phyloP scores from a whole-genome alignment of 2,329 filamentous ascomycete genomes.

The Cladosporium velox region DNA sequence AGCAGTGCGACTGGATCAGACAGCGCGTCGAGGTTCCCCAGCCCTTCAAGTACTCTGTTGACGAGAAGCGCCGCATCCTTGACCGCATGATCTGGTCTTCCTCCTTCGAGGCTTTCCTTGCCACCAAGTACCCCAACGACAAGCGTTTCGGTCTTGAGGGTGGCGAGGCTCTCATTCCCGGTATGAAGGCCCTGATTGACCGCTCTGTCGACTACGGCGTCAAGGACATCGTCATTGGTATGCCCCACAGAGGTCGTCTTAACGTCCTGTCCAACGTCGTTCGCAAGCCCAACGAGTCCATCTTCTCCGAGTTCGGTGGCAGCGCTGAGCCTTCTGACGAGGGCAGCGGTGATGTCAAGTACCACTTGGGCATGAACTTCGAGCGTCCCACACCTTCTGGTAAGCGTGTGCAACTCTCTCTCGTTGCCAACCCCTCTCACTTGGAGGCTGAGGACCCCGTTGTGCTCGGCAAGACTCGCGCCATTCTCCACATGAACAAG shows the following conservation, averaged over 20 bases:
- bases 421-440: slow-evolving; percentile 98
- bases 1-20: slow-evolving; percentile 97
- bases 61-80: slow-evolving; percentile 96
- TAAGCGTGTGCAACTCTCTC: slow-evolving; percentile 97
- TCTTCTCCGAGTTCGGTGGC: slow-evolving; percentile 97
- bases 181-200: slow-evolving; percentile 99
- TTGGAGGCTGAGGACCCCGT: slow-evolving; percentile 97
- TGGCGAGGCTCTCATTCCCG: slow-evolving; percentile 92
- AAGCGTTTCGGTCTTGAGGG: slow-evolving; percentile 99
- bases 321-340: slow-evolving; percentile 86
- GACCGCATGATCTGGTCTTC: slow-evolving; percentile 98
- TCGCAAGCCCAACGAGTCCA: slow-evolving; percentile 98
- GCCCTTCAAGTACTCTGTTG: slow-evolving; percentile 95
- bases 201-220: slow-evolving; percentile 97
- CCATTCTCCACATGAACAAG: slow-evolving; percentile 98
- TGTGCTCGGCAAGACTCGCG: slow-evolving; percentile 93
- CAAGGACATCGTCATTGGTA: slow-evolving; percentile 98
- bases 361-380: slow-evolving; percentile 99
- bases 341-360: slow-evolving; percentile 98
- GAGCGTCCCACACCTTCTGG: slow-evolving; percentile 96
- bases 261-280: slow-evolving; percentile 99
- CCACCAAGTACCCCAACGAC: slow-evolving; percentile 98
- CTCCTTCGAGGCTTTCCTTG: slow-evolving; percentile 92
- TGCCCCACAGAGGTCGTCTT: slow-evolving; percentile 97
- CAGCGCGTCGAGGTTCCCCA: slow-evolving; percentile 91